Evolutionary conservation across 331 rosid genomes (phyloP).

Genomic region (Quercus phellos): DNA sequence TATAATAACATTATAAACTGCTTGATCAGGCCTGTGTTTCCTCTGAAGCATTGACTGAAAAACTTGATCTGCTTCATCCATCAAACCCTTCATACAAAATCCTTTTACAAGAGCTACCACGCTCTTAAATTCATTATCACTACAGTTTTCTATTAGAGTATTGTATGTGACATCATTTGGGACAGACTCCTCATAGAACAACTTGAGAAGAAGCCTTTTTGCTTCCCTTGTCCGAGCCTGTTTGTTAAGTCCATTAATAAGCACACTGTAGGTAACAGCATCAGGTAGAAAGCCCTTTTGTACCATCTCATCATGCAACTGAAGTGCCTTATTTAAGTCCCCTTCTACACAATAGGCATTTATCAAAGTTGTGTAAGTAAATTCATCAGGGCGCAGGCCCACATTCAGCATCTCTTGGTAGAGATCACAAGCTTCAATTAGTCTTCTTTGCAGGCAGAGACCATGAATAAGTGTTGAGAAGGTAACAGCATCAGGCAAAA

Average conservation of each 20-base stretch:
- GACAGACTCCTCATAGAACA: slow-evolving; percentile 65
- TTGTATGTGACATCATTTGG: slow-evolving; percentile 63
- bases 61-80: slow-evolving; percentile 78
- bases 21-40: slow-evolving; percentile 50
- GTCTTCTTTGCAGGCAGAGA: slow-evolving; percentile 59
- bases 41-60: slow-evolving; percentile 55
- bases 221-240: slow-evolving; percentile 83
- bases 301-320: slow-evolving; percentile 75
- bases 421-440: slow-evolving; percentile 62
- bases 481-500: slow-evolving; percentile 54
- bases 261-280: slow-evolving; percentile 82
- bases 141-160: slow-evolving; percentile 73
- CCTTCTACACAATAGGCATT: slow-evolving; percentile 78
- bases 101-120: slow-evolving; percentile 78
- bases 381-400: slow-evolving; percentile 58
- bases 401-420: slow-evolving; percentile 58
- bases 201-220: slow-evolving; percentile 76
- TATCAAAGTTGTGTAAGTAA: slow-evolving; percentile 75
- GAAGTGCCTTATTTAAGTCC: slow-evolving; percentile 62
- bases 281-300: slow-evolving; percentile 72
- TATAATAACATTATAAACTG: slow-evolving; percentile 62
- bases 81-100: slow-evolving; percentile 84
- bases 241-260: slow-evolving; percentile 79
- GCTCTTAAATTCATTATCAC: slow-evolving; percentile 55
- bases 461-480: slow-evolving; percentile 83